A percentile compares a stretch with the other conserved stretches of the same genome.
These are phyloP conservation scores for Trichothecium roseum DNA, from an alignment of 2,329 filamentous ascomycete species.

Conservation along the genomic window DNA sequence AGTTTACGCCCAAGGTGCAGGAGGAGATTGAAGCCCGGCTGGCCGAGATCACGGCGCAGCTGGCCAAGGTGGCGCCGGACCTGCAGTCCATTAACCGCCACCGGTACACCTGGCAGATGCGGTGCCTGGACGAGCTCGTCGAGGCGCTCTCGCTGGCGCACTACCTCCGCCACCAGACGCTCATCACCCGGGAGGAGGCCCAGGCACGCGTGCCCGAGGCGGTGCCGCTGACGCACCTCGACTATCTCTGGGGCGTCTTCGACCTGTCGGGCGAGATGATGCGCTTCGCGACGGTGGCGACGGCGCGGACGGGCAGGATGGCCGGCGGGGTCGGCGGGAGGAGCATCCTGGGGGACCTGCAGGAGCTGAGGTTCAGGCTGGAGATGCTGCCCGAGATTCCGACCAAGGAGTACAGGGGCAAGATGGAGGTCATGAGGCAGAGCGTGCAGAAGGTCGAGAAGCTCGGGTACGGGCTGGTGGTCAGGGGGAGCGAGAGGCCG, in stretches of 20 bases:
- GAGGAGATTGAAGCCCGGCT: slow-evolving; percentile 62
- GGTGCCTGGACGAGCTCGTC: slow-evolving; percentile 87
- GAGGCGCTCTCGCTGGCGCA: slow-evolving; percentile 84
- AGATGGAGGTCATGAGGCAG: slow-evolving; percentile 75
- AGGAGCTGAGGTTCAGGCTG: slow-evolving; percentile 64
- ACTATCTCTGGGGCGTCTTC: slow-evolving; percentile 86
- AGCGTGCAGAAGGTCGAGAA: slow-evolving; percentile 93
- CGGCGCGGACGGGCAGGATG: slow-evolving; percentile 59
- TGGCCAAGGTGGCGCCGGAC: slow-evolving; percentile 59
- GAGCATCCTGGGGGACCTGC: slow-evolving; percentile 70
- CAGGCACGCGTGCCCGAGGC: slow-evolving; percentile 34
- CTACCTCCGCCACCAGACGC: slow-evolving; percentile 67
- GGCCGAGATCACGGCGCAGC: slow-evolving; percentile 58
- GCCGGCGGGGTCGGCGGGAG: slow-evolving; percentile 26
- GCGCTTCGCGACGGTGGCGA: slow-evolving; percentile 84
- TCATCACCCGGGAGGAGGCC: slow-evolving; percentile 60
- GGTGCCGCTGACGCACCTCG: slow-evolving; percentile 62
- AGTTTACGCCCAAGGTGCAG: slow-evolving; percentile 57
- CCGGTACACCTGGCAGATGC: slow-evolving; percentile 72
- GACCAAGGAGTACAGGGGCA: slow-evolving; percentile 55
- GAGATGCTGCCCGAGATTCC: slow-evolving; percentile 58
- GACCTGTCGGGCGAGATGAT: slow-evolving; percentile 95
- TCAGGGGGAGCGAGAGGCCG: slow-evolving; percentile 79
- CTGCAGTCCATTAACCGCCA: slow-evolving; percentile 69
- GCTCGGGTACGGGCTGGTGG: slow-evolving; percentile 76